Conservation (phyloP, 2,329 filamentous ascomycete species). For the Fusarium vanettenii region DNA sequence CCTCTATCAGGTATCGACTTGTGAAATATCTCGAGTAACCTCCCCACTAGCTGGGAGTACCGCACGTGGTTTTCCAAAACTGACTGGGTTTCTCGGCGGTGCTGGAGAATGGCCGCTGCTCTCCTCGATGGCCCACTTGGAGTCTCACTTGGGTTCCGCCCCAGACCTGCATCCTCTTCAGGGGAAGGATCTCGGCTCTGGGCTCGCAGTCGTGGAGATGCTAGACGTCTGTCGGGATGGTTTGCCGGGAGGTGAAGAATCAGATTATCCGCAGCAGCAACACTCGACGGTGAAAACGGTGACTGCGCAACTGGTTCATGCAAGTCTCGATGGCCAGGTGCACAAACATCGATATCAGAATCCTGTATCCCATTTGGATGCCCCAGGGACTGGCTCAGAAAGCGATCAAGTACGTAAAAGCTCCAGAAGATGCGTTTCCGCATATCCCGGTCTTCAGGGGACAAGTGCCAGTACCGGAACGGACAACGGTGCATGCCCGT, state of each 20-base stretch:
- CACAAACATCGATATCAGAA: constrained; percentile 52
- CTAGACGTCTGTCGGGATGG: constrained; percentile 21
- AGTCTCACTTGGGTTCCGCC: neutral
- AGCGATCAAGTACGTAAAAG: constrained; percentile 52
- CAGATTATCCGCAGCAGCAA: neutral
- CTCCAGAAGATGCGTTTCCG: constrained; percentile 56
- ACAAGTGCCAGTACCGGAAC: constrained; percentile 59
- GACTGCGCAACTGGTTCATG: constrained; percentile 29
- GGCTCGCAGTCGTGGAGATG: neutral
- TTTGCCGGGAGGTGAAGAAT: constrained; percentile 16
- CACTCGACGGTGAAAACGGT: neutral
- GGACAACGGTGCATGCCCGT: constrained; percentile 64
- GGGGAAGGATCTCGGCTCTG: neutral
- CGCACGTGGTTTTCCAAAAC: neutral
- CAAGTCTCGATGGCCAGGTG: constrained; percentile 43
- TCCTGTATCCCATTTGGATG: constrained; percentile 51
- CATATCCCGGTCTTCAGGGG: constrained; percentile 46
- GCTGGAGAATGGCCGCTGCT: neutral
- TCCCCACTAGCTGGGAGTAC: neutral
- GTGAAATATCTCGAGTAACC: constrained; percentile 2
- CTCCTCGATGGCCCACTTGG: neutral
- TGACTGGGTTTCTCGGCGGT: neutral
- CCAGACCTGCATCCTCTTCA: neutral
- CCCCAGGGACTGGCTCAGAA: constrained; percentile 50
- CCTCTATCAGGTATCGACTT: neutral